These are phyloP conservation scores for Suillus clintonianus DNA, from an alignment of 768 basidiomycete species.

Conservation along the genomic window DNA sequence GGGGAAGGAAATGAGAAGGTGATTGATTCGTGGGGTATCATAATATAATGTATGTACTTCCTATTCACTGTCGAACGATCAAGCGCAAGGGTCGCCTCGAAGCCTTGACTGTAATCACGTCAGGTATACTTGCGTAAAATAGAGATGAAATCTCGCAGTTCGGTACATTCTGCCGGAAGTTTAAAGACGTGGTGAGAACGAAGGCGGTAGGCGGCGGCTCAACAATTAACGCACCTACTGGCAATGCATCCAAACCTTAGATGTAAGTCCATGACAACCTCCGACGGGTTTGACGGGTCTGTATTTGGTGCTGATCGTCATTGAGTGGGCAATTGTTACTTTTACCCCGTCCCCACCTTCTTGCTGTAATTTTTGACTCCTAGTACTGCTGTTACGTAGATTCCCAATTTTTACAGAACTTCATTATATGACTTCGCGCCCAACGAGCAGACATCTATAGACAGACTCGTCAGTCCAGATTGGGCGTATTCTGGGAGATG, in stretches of 20 bases:
- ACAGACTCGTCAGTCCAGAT: background rate
- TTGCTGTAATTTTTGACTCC: background rate
- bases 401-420: background rate
- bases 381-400: background rate
- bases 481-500: background rate
- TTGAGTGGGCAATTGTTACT: background rate
- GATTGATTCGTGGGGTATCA: background rate
- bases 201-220: background rate
- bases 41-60: background rate
- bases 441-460: background rate
- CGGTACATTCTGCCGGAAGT: constrained; percentile 3
- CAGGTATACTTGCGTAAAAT: background rate
- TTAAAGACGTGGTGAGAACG: constrained; percentile 7
- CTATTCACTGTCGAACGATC: background rate
- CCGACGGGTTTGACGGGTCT: background rate
- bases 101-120: background rate
- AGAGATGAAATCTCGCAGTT: constrained; percentile 4
- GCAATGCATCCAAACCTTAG: background rate
- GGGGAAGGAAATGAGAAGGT: background rate
- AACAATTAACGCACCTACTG: background rate
- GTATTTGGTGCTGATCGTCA: background rate
- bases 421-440: background rate
- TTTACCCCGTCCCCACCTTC: background rate
- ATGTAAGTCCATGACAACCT: background rate
- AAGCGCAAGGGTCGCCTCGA: background rate